A percentile compares a stretch with the other conserved stretches of the same genome.
Evolutionary conservation across 2,329 filamentous ascomycete genomes (phyloP).

Genomic region (Fusarium sp.): DNA sequence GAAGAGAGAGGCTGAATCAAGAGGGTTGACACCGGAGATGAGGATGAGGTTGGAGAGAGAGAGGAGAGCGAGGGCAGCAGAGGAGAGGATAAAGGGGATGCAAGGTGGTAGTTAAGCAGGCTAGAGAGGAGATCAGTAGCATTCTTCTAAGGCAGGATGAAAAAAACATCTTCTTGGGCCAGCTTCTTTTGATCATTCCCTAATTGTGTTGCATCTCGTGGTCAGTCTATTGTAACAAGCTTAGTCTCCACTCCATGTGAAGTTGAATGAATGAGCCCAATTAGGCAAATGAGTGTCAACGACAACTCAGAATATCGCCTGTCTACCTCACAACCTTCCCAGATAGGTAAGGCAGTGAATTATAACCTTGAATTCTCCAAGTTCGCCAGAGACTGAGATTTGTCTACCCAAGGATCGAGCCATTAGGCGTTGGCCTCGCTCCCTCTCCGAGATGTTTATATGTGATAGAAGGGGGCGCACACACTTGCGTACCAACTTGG

Average conservation of each 20-base stretch:
- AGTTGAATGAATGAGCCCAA: neutral
- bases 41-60: constrained; percentile 87
- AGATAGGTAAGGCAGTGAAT: neutral
- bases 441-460: neutral
- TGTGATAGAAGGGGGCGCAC: neutral
- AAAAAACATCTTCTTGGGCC: neutral
- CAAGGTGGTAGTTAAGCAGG: constrained; percentile 37
- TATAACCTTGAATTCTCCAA: neutral
- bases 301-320: neutral
- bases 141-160: neutral
- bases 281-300: neutral
- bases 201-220: neutral
- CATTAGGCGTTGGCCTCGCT: neutral
- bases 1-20: constrained; percentile 83
- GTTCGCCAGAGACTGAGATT: neutral
- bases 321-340: neutral
- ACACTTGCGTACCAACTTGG: neutral
- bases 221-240: neutral
- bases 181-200: neutral
- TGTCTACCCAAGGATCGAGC: neutral
- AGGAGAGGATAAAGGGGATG: constrained; percentile 83
- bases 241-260: neutral
- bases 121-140: neutral
- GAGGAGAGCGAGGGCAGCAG: constrained; percentile 88
- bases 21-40: constrained; percentile 90